Conservation (phyloP, 352 stramenopile species). For the Phytopythium sindhum region DNA sequence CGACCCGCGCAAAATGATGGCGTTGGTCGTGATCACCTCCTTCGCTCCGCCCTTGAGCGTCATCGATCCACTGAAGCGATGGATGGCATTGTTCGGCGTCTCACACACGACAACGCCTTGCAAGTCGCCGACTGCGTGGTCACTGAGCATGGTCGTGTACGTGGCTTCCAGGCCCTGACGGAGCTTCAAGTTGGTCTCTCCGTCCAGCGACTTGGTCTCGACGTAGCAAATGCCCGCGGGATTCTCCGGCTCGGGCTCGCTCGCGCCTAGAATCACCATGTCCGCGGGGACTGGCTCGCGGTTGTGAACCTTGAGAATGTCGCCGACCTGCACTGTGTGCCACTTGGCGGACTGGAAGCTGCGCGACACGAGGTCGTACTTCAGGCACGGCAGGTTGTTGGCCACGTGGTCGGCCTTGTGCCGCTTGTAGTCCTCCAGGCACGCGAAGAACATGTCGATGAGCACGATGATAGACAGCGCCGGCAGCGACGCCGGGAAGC, state of each 20-base stretch:
- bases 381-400: conserved; percentile 70
- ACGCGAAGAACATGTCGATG: conserved; percentile 92
- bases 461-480: conserved; percentile 92
- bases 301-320: conserved; percentile 89
- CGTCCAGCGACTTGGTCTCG: conserved; percentile 92
- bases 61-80: conserved; percentile 89
- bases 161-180: conserved; percentile 74
- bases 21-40: conserved; percentile 75
- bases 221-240: conserved; percentile 88
- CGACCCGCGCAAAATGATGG: conserved; percentile 84
- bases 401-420: conserved; percentile 85
- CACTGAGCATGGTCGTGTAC: conserved; percentile 59
- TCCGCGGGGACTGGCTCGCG: conserved; percentile 85
- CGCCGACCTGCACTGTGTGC: conserved; percentile 79
- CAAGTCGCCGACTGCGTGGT: conserved; percentile 49
- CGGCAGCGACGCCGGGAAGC: conserved; percentile 86
- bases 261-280: conserved; percentile 80
- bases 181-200: conserved; percentile 93
- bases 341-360: conserved; percentile 71
- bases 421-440: conserved; percentile 89
- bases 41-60: conserved; percentile 50
- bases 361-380: conserved; percentile 30
- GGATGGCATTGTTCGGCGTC: conserved; percentile 88
- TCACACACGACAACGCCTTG: conserved; percentile 72
- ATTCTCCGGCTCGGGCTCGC: conserved; percentile 64